These are phyloP conservation scores for Naganishia vishniacii DNA, from an alignment of 768 basidiomycete species.

Conservation along the genomic window DNA sequence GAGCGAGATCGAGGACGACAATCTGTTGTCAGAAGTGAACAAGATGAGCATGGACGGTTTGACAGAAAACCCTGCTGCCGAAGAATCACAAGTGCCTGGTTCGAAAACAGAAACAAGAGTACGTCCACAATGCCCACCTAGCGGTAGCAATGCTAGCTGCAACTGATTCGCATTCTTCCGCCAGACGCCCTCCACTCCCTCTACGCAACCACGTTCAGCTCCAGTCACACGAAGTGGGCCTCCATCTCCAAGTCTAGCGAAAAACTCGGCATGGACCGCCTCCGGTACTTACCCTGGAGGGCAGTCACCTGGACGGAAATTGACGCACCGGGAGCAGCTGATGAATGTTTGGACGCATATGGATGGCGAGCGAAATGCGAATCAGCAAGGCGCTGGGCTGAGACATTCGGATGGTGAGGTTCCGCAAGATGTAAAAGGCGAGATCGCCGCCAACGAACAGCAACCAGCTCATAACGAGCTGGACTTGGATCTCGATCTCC, in stretches of 20 bases:
- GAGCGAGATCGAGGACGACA: constrained; percentile 44
- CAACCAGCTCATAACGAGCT: neutral
- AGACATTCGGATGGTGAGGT: constrained; percentile 9
- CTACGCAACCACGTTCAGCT: neutral
- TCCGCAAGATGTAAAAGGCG: constrained; percentile 21
- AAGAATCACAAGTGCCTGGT: constrained; percentile 13
- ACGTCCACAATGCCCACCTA: constrained; percentile 10
- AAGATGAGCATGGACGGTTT: constrained; percentile 44
- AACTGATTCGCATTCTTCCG: neutral
- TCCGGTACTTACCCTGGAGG: constrained; percentile 31
- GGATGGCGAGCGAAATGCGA: constrained; percentile 2
- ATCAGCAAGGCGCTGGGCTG: constrained; percentile 5
- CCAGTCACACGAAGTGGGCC: constrained; percentile 21
- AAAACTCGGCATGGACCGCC: constrained; percentile 31
- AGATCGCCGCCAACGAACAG: neutral
- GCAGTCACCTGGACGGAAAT: constrained; percentile 30
- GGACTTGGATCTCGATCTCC: constrained; percentile 19
- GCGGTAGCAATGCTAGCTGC: constrained; percentile 30
- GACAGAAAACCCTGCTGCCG: constrained; percentile 31
- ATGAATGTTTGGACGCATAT: constrained; percentile 41
- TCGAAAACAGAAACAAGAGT: constrained; percentile 33
- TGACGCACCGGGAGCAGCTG: constrained; percentile 34
- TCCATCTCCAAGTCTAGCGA: constrained; percentile 26
- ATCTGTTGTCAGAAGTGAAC: constrained; percentile 45
- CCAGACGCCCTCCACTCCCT: constrained; percentile 8